These are phyloP conservation scores for Trematosphaeria pertusa DNA, from an alignment of 2,329 filamentous ascomycete species.

Conservation along the genomic window DNA sequence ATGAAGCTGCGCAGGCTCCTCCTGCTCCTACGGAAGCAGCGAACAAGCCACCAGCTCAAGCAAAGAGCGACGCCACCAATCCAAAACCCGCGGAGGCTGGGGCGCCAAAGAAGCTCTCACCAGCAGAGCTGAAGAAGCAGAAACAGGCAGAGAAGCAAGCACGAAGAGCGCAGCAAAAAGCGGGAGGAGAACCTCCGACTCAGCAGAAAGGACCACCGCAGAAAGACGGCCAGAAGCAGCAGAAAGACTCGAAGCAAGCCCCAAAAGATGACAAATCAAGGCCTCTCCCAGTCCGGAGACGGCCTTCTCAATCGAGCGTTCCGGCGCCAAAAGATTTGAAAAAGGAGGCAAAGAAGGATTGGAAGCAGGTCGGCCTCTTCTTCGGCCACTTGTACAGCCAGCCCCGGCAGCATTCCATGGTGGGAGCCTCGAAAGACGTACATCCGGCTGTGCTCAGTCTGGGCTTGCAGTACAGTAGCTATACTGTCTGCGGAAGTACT, in stretches of 20 bases:
- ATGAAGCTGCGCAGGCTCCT: constrained; percentile 23
- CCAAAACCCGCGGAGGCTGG: constrained; percentile 24
- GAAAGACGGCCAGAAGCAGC: constrained; percentile 43
- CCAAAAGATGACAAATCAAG: constrained; percentile 42
- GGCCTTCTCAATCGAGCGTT: constrained; percentile 40
- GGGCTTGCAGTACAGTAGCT: constrained; percentile 88
- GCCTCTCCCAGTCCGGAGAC: constrained; percentile 41
- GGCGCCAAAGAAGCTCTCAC: constrained; percentile 64
- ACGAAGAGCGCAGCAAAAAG: constrained; percentile 74
- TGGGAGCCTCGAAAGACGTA: constrained; percentile 71
- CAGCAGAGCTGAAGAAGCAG: constrained; percentile 84
- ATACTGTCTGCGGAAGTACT: constrained; percentile 87
- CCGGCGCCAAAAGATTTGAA: constrained; percentile 38
- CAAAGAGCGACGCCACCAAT: constrained; percentile 32
- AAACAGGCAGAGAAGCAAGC: constrained; percentile 93
- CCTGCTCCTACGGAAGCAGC: constrained; percentile 16
- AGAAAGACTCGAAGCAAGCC: constrained; percentile 44
- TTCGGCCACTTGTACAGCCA: constrained; percentile 82
- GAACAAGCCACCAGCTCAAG: constrained; percentile 16
- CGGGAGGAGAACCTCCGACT: constrained; percentile 40
- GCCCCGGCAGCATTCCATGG: constrained; percentile 70
- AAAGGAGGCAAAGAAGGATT: constrained; percentile 43
- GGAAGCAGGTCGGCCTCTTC: constrained; percentile 67
- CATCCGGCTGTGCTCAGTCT: constrained; percentile 85
- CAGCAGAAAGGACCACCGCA: constrained; percentile 40